Evolutionary conservation across 306 rosid genomes (phyloP).

Genomic region (Abrus pulchellus): DNA sequence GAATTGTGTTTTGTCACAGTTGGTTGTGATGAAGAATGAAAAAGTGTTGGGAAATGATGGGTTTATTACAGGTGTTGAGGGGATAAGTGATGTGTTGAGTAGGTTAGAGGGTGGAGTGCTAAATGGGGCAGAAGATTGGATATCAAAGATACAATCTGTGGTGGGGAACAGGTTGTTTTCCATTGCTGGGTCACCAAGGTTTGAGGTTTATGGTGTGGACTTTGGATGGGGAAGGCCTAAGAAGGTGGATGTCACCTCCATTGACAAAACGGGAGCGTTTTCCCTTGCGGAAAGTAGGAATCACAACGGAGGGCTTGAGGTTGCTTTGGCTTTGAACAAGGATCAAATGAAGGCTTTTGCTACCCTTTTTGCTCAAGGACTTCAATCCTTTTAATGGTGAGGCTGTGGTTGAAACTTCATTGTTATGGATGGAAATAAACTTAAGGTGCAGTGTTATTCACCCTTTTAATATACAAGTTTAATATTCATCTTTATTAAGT

Average conservation of each 20-base stretch:
- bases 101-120: slow-evolving; percentile 38
- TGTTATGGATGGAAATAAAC: too few relatives aligned
- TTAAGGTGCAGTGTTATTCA: too few relatives aligned
- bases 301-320: slow-evolving; percentile 51
- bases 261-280: slow-evolving; percentile 50
- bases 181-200: slow-evolving; percentile 61
- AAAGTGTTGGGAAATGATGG: slow-evolving; percentile 34
- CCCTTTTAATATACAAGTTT: too few relatives aligned
- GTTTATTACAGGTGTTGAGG: slow-evolving; percentile 19
- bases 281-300: slow-evolving; percentile 44
- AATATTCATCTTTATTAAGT: too few relatives aligned
- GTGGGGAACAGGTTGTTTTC: background rate
- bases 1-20: slow-evolving; percentile 42
- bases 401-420: too few relatives aligned
- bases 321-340: slow-evolving; percentile 52
- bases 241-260: slow-evolving; percentile 58
- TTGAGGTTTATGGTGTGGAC: slow-evolving; percentile 58
- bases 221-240: slow-evolving; percentile 69
- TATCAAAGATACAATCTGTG: background rate
- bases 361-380: slow-evolving; percentile 18
- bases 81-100: slow-evolving; percentile 31
- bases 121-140: slow-evolving; percentile 28
- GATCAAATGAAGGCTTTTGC: slow-evolving; percentile 42
- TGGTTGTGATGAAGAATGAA: background rate
- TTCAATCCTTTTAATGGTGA: slow-evolving; percentile 31